Percentiles rank a stretch among this genome's conserved stretches.
Conservation (phyloP, 78 protist species). For the Isochrysis galbana region DNA sequence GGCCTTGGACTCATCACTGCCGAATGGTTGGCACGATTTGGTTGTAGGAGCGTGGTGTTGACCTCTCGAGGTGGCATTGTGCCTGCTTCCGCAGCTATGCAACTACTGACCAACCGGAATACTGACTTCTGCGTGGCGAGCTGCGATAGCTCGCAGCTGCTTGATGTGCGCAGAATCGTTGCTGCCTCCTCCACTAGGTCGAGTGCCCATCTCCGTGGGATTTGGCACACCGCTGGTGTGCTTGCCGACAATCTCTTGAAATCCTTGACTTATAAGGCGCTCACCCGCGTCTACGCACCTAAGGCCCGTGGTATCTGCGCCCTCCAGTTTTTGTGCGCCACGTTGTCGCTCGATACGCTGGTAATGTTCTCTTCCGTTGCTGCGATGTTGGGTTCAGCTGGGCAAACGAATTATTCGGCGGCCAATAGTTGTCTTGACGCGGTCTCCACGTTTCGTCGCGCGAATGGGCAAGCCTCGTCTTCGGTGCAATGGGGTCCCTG, state of each 20-base stretch:
- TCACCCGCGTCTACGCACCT: neutral
- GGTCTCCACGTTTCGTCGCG: slow-evolving; percentile 29
- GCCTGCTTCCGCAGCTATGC: no score
- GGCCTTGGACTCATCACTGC: neutral
- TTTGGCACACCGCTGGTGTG: neutral
- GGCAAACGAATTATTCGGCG: slow-evolving; percentile 65
- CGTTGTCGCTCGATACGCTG: slow-evolving; percentile 37
- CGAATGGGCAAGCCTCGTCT: neutral
- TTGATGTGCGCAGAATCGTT: no score
- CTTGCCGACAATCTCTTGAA: neutral
- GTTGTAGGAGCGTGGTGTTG: neutral
- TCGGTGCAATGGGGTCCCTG: slow-evolving; percentile 44
- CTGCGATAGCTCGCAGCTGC: neutral
- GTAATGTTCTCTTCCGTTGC: slow-evolving; percentile 43
- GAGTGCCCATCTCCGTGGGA: no score
- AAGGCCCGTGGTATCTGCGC: slow-evolving; percentile 54
- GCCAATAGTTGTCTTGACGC: slow-evolving; percentile 78
- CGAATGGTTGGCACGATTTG: neutral
- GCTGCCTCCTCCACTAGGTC: no score
- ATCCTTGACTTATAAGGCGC: neutral
- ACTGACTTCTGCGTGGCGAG: neutral
- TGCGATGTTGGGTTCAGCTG: slow-evolving; percentile 56
- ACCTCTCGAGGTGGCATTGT: neutral
- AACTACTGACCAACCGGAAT: no score
- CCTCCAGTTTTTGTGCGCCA: slow-evolving; percentile 34